Conservation (phyloP, 2,329 filamentous ascomycete genomes). For the Monascus ruber region DNA sequence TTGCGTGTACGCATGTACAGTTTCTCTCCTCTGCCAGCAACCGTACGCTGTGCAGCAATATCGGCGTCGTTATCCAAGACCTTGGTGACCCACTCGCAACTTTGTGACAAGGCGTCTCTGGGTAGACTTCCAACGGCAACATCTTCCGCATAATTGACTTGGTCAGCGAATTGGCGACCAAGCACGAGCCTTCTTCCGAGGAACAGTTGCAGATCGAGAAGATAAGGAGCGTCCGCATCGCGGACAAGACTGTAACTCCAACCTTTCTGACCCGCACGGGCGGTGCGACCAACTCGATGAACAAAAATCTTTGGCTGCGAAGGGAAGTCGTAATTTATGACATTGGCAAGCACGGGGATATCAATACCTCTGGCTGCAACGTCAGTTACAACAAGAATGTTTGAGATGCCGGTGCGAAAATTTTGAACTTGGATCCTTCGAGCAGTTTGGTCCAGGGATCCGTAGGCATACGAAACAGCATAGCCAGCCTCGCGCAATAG, state of each 20-base stretch:
- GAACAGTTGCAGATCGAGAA: slow-evolving; percentile 89
- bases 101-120: slow-evolving; percentile 60
- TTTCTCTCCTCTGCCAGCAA: slow-evolving; percentile 81
- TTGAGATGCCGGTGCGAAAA: slow-evolving; percentile 72
- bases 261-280: slow-evolving; percentile 79
- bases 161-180: slow-evolving; percentile 50
- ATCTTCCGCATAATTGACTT: slow-evolving; percentile 65
- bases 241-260: slow-evolving; percentile 93
- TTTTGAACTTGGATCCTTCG: slow-evolving; percentile 85
- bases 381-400: slow-evolving; percentile 91
- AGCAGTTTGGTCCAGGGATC: slow-evolving; percentile 85
- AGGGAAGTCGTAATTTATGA: slow-evolving; percentile 98
- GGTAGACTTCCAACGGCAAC: slow-evolving; percentile 69
- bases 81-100: slow-evolving; percentile 75
- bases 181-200: slow-evolving; percentile 72
- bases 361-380: slow-evolving; percentile 95
- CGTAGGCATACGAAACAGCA: slow-evolving; percentile 87
- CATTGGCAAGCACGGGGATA: slow-evolving; percentile 89
- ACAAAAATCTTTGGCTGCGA: slow-evolving; percentile 95
- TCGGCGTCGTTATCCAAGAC: slow-evolving; percentile 65
- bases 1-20: slow-evolving; percentile 85
- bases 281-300: slow-evolving; percentile 90
- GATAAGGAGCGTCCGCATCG: slow-evolving; percentile 78
- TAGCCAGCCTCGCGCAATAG: slow-evolving; percentile 76
- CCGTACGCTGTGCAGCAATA: slow-evolving; percentile 55